Evolutionary conservation across 257 asterid genomes (phyloP).

Genomic region (Cynanchum wilfordii): DNA sequence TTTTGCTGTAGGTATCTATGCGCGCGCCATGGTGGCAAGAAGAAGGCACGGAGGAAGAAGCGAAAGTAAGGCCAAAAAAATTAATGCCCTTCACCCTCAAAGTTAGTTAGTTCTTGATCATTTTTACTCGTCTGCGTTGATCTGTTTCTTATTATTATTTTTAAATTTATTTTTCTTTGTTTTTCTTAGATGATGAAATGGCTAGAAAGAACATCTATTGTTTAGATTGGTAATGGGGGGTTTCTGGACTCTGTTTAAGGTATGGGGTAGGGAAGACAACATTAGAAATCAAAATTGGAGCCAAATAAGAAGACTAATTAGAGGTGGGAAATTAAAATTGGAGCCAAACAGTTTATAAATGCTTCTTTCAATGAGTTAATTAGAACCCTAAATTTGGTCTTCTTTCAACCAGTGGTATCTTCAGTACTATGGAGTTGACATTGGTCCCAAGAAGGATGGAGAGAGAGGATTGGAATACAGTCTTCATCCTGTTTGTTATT

Average conservation of each 20-base stretch:
- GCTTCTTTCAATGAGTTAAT: conserved; percentile 73
- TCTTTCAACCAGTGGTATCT: conserved; percentile 81
- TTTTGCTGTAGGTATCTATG: conserved; percentile 32
- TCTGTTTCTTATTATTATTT: too few relatives aligned
- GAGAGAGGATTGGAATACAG: neutral
- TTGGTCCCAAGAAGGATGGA: conserved; percentile 65
- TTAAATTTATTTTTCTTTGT: too few relatives aligned
- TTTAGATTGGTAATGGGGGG: neutral
- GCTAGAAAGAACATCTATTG: neutral
- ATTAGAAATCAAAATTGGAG: conserved; percentile 35
- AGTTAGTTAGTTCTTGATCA: neutral
- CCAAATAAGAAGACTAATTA: conserved; percentile 37
- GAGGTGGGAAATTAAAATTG: conserved; percentile 48
- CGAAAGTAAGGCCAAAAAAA: conserved; percentile 37
- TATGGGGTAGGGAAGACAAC: conserved; percentile 39
- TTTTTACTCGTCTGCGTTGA: too few relatives aligned
- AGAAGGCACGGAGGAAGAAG: conserved; percentile 67
- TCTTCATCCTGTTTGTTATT: neutral
- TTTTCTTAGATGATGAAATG: neutral
- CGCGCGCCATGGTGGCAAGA: too few relatives aligned
- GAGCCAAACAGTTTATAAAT: conserved; percentile 44
- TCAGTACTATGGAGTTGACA: conserved; percentile 81
- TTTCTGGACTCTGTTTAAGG: conserved; percentile 15
- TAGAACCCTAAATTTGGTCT: conserved; percentile 68
- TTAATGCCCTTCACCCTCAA: too few relatives aligned